phyloP scores from a whole-genome alignment of 192 early-diverging fungal genomes.

The Tieghemiomyces parasiticus region DNA sequence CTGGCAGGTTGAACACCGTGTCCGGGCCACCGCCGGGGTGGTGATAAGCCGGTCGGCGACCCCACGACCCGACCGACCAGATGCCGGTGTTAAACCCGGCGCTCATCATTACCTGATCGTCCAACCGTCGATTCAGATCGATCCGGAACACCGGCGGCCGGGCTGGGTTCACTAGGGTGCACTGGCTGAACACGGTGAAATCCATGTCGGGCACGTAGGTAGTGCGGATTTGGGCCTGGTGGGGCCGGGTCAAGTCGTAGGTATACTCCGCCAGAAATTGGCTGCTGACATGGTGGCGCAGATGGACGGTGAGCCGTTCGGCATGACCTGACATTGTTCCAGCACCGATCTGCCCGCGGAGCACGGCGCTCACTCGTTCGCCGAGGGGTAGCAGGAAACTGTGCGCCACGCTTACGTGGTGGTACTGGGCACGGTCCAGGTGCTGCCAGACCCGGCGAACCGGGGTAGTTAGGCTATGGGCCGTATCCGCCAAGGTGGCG shows the following conservation, averaged over 20 bases:
- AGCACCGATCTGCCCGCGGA: neutral
- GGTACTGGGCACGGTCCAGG: neutral
- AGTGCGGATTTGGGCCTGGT: no score
- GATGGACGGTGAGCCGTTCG: neutral
- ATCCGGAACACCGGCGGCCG: no score
- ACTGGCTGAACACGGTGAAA: no score
- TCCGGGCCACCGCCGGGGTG: no score
- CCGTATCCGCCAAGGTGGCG: neutral
- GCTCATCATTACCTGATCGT: neutral
- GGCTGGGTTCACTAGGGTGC: no score
- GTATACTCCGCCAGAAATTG: neutral
- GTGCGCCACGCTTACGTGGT: neutral
- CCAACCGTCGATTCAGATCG: no score
- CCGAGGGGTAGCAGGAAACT: neutral
- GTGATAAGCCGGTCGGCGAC: neutral
- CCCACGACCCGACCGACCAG: conserved; percentile 6
- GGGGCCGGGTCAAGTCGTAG: neutral
- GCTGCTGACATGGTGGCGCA: conserved; percentile 9
- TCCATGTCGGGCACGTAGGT: no score
- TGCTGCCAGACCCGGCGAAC: neutral
- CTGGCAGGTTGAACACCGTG: no score
- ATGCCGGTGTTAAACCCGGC: neutral
- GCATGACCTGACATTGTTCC: no score
- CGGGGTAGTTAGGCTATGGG: neutral
- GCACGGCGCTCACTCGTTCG: neutral